phyloP scores from a whole-genome alignment of 2,329 filamentous ascomycete genomes.

The Pseudogymnoascus sp. region DNA sequence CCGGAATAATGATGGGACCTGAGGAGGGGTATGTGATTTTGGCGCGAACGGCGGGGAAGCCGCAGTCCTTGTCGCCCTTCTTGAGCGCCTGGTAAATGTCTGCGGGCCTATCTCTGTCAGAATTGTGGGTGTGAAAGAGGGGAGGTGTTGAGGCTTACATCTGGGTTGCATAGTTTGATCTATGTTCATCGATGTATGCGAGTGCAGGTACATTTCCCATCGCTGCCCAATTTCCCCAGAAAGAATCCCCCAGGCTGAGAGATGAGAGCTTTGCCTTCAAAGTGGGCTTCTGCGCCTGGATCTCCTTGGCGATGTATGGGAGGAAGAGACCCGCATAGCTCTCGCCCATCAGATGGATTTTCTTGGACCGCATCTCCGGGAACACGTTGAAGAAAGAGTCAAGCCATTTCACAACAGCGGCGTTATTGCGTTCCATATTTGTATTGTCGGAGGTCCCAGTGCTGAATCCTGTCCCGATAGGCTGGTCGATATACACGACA shows the following conservation, averaged over 20 bases:
- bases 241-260: slow-evolving; percentile 3
- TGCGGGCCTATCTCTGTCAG: not conserved
- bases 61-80: slow-evolving; percentile 2
- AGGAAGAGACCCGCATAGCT: slow-evolving; percentile 9
- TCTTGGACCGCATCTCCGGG: slow-evolving; percentile 1
- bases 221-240: slow-evolving; percentile 8
- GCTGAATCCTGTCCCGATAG: slow-evolving; percentile 25
- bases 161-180: not conserved
- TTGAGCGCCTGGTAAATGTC: not conserved
- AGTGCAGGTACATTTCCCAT: not conserved
- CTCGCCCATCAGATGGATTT: slow-evolving; percentile 11
- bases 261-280: not conserved
- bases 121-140: not conserved
- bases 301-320: slow-evolving; percentile 9
- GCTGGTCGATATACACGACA: slow-evolving; percentile 27
- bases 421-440: not conserved
- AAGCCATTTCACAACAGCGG: slow-evolving; percentile 6
- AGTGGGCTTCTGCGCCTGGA: not conserved
- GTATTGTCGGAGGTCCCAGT: slow-evolving; percentile 14
- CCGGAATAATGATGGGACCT: slow-evolving; percentile 5
- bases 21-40: slow-evolving; percentile 9
- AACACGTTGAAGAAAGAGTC: slow-evolving; percentile 5
- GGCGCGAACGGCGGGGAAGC: not conserved
- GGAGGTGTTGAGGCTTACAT: slow-evolving; percentile 2
- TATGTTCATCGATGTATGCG: not conserved